phyloP scores from a whole-genome alignment of 257 asterid species.

The Jacaranda mimosifolia region DNA sequence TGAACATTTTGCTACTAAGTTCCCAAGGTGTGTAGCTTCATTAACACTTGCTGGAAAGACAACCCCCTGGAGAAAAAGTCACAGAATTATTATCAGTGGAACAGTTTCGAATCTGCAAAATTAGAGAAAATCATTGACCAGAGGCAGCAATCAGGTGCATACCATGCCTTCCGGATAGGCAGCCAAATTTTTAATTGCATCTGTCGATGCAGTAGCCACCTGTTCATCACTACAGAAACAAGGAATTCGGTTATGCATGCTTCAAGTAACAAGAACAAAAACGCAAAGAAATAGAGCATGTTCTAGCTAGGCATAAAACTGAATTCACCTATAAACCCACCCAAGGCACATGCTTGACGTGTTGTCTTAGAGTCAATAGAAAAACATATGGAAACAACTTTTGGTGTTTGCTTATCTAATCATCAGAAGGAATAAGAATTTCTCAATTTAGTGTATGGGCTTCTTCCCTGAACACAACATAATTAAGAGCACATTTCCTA shows the following conservation, averaged over 20 bases:
- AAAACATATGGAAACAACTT: neutral
- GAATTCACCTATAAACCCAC: neutral
- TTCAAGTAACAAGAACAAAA: conserved; percentile 6
- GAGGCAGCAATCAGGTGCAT: conserved; percentile 42
- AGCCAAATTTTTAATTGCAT: conserved; percentile 69
- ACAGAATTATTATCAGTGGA: conserved; percentile 28
- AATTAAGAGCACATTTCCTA: neutral
- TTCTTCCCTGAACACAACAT: neutral
- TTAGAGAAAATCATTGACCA: conserved; percentile 29
- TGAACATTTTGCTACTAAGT: conserved; percentile 68
- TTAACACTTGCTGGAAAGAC: conserved; percentile 63
- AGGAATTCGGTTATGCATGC: conserved; percentile 1
- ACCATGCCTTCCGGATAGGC: conserved; percentile 75
- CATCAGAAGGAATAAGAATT: conserved; percentile 1
- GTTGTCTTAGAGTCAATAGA: neutral
- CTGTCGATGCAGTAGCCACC: conserved; percentile 82
- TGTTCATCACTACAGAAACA: conserved; percentile 71
- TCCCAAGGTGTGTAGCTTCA: conserved; percentile 73
- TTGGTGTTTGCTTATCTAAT: neutral
- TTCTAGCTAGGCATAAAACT: conserved; percentile 25
- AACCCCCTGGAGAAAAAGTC: conserved; percentile 53
- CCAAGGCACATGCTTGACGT: neutral
- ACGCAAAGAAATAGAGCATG: neutral
- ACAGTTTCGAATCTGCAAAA: conserved; percentile 6
- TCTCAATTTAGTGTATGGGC: neutral